A percentile compares a stretch with the other conserved stretches of the same genome.
phyloP scores from a whole-genome alignment of 2,329 filamentous ascomycete species.

The Sporothrix inflata region DNA sequence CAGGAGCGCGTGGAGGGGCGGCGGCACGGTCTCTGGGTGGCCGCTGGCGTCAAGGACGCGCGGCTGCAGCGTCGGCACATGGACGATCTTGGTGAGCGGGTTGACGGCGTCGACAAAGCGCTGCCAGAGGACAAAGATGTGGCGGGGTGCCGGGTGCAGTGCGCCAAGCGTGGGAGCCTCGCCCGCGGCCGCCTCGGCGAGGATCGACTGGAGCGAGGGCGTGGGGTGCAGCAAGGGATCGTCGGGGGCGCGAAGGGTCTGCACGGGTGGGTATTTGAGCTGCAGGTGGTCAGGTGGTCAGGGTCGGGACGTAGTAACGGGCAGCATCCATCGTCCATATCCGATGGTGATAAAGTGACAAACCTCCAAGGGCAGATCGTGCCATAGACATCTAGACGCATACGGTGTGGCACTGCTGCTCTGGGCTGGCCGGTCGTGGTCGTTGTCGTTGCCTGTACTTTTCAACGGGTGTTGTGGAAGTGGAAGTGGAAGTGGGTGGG shows the following conservation, averaged over 20 bases:
- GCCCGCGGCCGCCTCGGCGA: neutral
- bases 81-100: constrained; percentile 71
- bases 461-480: too few species aligned
- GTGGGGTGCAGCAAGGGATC: constrained; percentile 55
- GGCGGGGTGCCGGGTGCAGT: constrained; percentile 66
- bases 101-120: constrained; percentile 74
- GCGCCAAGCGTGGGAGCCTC: constrained; percentile 47
- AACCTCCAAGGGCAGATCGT: neutral
- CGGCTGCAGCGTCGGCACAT: constrained; percentile 70
- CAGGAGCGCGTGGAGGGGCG: constrained; percentile 63
- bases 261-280: constrained; percentile 11
- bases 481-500: too few species aligned
- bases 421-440: neutral
- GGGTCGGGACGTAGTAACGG: too few species aligned
- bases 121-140: constrained; percentile 75
- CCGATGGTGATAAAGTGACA: neutral
- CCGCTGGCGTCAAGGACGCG: constrained; percentile 65
- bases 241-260: neutral
- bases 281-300: neutral
- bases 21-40: constrained; percentile 57
- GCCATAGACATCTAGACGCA: neutral
- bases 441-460: constrained; percentile 48
- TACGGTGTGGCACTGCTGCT: neutral
- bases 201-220: constrained; percentile 37
- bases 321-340: too few species aligned